These are phyloP conservation scores for Thalia dealbata DNA, from an alignment of 176 grass and related monocot species.

Conservation along the genomic window DNA sequence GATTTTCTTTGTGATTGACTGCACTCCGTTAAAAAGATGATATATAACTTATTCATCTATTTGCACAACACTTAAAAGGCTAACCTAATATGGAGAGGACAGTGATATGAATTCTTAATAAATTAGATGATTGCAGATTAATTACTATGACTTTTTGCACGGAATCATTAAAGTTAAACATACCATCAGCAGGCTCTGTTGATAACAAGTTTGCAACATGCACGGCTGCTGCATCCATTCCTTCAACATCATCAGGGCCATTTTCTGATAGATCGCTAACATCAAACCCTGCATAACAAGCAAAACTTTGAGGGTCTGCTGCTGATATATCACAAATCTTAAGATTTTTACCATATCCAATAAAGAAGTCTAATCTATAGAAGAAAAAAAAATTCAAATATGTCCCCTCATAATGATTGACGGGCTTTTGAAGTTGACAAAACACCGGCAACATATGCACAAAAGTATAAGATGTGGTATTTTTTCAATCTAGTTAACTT, in stretches of 20 bases:
- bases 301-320: neutral
- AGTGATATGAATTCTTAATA: neutral
- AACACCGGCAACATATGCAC: too few species aligned
- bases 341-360: neutral
- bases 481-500: neutral
- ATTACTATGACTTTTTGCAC: neutral
- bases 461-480: neutral
- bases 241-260: conserved; percentile 66
- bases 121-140: neutral
- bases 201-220: conserved; percentile 96
- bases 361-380: neutral
- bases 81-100: neutral
- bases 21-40: neutral
- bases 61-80: neutral
- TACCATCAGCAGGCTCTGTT: conserved; percentile 89
- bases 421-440: neutral
- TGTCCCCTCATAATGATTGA: too few species aligned
- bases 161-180: conserved; percentile 5
- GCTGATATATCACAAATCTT: neutral
- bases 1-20: neutral
- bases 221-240: conserved; percentile 78
- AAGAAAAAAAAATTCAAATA: too few species aligned
- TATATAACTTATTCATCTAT: neutral
- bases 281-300: conserved; percentile 68
- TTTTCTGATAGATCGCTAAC: conserved; percentile 79